A percentile compares a stretch with the other conserved stretches of the same genome.
phyloP scores from a whole-genome alignment of 768 basidiomycete species.

The Glaciozyma martinii region DNA sequence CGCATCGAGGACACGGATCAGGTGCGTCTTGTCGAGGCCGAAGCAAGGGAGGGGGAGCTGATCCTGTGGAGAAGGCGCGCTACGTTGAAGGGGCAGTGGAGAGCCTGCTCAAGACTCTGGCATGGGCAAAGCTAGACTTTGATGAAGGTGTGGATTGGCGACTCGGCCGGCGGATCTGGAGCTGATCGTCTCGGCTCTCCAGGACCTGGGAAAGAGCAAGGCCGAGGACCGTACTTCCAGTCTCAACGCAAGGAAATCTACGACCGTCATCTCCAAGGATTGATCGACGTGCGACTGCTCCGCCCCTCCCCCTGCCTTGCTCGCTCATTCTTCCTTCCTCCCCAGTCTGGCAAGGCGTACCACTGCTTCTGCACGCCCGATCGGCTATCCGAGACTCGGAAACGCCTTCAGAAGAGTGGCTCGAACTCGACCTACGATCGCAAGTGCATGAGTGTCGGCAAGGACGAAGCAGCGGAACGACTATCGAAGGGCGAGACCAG shows the following conservation, averaged over 20 bases:
- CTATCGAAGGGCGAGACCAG: conserved; percentile 66
- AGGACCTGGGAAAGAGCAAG: conserved; percentile 72
- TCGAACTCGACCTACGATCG: conserved; percentile 78
- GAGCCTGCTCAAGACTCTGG: conserved; percentile 60
- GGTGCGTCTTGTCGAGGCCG: conserved; percentile 45
- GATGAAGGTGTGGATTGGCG: conserved; percentile 61
- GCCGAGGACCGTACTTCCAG: conserved; percentile 82
- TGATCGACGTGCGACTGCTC: conserved; percentile 58
- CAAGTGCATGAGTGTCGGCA: conserved; percentile 70
- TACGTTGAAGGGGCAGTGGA: conserved; percentile 77
- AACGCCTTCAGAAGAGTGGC: conserved; percentile 61
- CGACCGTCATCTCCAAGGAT: conserved; percentile 56
- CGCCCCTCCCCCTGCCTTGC: neutral
- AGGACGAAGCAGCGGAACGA: conserved; percentile 71
- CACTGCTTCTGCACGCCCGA: conserved; percentile 85
- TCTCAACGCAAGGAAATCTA: conserved; percentile 86
- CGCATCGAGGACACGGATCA: conserved; percentile 92
- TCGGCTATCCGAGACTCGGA: conserved; percentile 58
- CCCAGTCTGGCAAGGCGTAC: conserved; percentile 77
- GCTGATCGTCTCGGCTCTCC: neutral
- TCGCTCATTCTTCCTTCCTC: neutral
- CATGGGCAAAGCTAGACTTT: conserved; percentile 85
- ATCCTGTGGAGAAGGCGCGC: conserved; percentile 50
- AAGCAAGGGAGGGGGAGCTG: neutral
- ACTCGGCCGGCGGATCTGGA: neutral